These are phyloP conservation scores for Scorias spongiosa DNA, from an alignment of 2,329 filamentous ascomycete genomes.

Conservation along the genomic window DNA sequence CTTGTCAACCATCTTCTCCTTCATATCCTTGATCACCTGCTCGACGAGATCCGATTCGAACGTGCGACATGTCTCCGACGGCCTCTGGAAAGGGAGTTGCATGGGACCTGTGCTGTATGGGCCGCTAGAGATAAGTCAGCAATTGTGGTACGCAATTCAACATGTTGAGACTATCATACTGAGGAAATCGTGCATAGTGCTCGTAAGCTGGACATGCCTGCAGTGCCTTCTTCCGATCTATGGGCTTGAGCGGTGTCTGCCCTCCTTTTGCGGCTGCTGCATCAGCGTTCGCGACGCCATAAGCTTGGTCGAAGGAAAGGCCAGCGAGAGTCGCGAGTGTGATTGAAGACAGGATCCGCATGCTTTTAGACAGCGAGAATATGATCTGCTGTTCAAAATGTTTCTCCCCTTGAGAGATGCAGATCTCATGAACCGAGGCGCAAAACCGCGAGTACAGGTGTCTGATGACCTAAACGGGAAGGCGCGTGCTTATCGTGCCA, in stretches of 20 bases:
- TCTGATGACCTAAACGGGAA: too few relatives aligned
- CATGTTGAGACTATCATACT: conserved; percentile 13
- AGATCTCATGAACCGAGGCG: too few relatives aligned
- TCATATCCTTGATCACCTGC: conserved; percentile 71
- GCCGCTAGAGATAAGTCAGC: conserved; percentile 34
- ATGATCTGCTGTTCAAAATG: too few relatives aligned
- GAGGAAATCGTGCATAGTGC: conserved; percentile 22
- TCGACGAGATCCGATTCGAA: conserved; percentile 81
- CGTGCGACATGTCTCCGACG: conserved; percentile 66
- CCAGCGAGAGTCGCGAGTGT: conserved; percentile 16
- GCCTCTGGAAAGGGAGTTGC: conserved; percentile 72
- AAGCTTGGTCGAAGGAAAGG: conserved; percentile 13
- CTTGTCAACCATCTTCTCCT: conserved; percentile 61
- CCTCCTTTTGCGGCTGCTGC: conserved; percentile 1
- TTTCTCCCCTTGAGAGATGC: too few relatives aligned
- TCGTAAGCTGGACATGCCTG: conserved; percentile 25
- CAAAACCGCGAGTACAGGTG: too few relatives aligned
- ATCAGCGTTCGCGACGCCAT: conserved; percentile 8
- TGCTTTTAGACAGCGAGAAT: conserved; percentile 1
- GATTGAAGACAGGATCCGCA: conserved; percentile 12
- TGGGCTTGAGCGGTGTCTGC: conserved; percentile 11
- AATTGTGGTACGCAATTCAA: not conserved
- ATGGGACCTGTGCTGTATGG: conserved; percentile 70
- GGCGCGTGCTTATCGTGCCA: too few relatives aligned
- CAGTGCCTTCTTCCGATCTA: conserved; percentile 17